phyloP scores from a whole-genome alignment of 2,329 filamentous ascomycete genomes.

The Pseudonectria buxi region DNA sequence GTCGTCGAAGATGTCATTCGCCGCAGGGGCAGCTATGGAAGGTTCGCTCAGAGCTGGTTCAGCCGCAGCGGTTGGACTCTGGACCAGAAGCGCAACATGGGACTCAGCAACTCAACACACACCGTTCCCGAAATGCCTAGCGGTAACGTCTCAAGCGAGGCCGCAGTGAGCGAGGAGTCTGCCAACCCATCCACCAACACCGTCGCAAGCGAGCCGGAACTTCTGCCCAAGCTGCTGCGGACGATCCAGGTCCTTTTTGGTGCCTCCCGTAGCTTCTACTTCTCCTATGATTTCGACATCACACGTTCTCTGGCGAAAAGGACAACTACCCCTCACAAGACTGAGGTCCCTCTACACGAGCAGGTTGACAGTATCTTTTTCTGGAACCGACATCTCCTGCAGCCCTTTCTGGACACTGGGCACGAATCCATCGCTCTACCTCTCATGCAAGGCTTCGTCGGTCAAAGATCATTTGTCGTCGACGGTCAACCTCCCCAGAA shows the following conservation, averaged over 20 bases:
- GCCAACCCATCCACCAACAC: conserved; percentile 33
- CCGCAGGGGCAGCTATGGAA: conserved; percentile 74
- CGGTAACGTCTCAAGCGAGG: conserved; percentile 6
- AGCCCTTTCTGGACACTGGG: conserved; percentile 67
- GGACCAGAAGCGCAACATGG: conserved; percentile 62
- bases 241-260: conserved; percentile 82
- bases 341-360: conserved; percentile 53
- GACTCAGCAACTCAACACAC: conserved; percentile 46
- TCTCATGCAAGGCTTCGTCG: conserved; percentile 89
- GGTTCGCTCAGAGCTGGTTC: conserved; percentile 89
- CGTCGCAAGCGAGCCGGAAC: conserved; percentile 28
- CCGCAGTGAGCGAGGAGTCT: conserved; percentile 23
- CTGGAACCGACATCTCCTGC: conserved; percentile 77
- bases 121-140: conserved; percentile 11
- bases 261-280: conserved; percentile 80
- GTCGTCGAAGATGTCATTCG: conserved; percentile 86
- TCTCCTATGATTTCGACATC: conserved; percentile 89
- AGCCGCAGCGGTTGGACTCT: conserved; percentile 74
- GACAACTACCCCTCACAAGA: conserved; percentile 8
- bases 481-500: conserved; percentile 53
- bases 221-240: conserved; percentile 78
- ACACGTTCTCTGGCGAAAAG: conserved; percentile 55
- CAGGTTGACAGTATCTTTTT: conserved; percentile 76
- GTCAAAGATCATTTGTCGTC: conserved; percentile 73
- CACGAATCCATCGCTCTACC: conserved; percentile 69